Base-by-base conservation (phyloP, 441 rosid species). In the Sinapis alba region DNA sequence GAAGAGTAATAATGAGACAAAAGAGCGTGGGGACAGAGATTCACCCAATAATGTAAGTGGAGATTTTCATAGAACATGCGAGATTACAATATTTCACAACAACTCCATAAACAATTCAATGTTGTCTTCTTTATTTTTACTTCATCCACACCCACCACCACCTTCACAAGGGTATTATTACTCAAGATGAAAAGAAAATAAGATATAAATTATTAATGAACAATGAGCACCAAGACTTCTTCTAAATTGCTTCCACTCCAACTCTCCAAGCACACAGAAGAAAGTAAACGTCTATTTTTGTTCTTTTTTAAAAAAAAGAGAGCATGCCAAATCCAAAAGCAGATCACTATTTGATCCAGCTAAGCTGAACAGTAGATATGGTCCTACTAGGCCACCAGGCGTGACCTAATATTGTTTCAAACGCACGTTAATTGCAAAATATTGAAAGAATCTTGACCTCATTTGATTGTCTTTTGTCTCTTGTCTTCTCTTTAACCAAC, bases 361-460 rank as follows among this genome's bases (percentile, higher is more conserved):
- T 71, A 65, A 27, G 76, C 36, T 53, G 56, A 68, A 61, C 65
- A 73, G 74, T 34, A 5, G 45, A 43, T 41, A 68, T 7, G 81
- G 77, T 73, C 81, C 81, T 78, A 72, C 78, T 72, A 72, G 60
- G 54, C 62, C 72, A 78, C 70, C 81, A 78, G 70, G 77, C 78
- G 78, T 72, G 78, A 53, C 59, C 57, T 71, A 56, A 41, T 3
- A 78, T 72, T 73, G 74, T 67, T 73, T 78, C 71, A 78, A 78
- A 78, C 74, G 71, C 78, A 72, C 74, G 78, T 68, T 78, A 66
- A 72, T 72, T 34, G 36, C 61, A 26, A 71, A 43, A 8, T 23
- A n/a, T 7, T 62, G 24, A 65, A 56, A 71, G 73, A 78, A 78
- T 78, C 77, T 78, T 51, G 53, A 50, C 73, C 74, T 72, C 77